phyloP scores from a whole-genome alignment of 176 grass and related monocot genomes.

The Metroxylon sagu region DNA sequence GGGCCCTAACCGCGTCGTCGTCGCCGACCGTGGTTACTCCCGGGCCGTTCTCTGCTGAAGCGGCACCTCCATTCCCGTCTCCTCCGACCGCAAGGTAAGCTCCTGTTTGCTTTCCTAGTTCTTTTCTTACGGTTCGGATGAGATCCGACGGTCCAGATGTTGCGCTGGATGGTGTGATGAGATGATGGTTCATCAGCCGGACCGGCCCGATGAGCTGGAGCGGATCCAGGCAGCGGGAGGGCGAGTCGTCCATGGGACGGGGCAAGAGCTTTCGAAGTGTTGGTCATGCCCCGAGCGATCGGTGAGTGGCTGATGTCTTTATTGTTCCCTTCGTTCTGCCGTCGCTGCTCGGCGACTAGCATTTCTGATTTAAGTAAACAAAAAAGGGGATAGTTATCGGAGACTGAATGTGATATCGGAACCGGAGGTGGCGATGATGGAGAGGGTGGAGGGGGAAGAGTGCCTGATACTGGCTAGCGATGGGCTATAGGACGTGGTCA shows the following conservation, averaged over 20 bases:
- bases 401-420: constrained; percentile 83
- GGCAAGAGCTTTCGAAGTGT: constrained; percentile 67
- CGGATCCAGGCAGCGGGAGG: constrained; percentile 79
- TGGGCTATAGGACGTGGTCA: constrained; percentile 92
- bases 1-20: constrained; percentile 37
- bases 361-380: too few species aligned
- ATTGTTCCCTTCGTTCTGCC: neutral
- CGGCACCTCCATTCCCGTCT: constrained; percentile 48
- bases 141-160: too few species aligned
- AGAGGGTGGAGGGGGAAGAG: constrained; percentile 64
- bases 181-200: constrained; percentile 45
- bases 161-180: neutral
- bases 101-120: neutral
- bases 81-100: constrained; percentile 77
- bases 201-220: constrained; percentile 78
- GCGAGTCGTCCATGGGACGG: constrained; percentile 96
- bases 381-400: constrained; percentile 57
- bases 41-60: constrained; percentile 75
- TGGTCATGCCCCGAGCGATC: constrained; percentile 93
- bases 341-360: constrained; percentile 3
- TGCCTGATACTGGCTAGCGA: constrained; percentile 92
- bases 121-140: neutral
- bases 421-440: constrained; percentile 76
- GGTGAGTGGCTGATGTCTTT: constrained; percentile 30
- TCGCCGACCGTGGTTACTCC: constrained; percentile 82